These are phyloP conservation scores for Pyricularia pennisetigena DNA, from an alignment of 2,329 filamentous ascomycete genomes.

Conservation along the genomic window DNA sequence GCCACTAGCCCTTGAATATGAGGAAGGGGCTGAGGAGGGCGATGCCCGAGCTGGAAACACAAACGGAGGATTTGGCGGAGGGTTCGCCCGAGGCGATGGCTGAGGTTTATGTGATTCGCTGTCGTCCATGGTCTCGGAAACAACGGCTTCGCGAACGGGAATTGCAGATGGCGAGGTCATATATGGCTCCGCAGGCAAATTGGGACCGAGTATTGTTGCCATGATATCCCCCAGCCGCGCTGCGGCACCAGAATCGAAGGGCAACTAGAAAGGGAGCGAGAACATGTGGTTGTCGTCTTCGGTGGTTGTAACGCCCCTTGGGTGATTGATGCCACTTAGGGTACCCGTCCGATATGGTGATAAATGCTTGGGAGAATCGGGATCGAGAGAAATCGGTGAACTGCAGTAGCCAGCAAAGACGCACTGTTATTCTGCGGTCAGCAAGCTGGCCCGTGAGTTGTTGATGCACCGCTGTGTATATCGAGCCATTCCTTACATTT, in stretches of 20 bases:
- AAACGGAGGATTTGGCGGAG: slow-evolving; percentile 54
- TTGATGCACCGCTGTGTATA: neutral
- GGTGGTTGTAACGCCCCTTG: neutral
- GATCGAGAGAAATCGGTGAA: neutral
- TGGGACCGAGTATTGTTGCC: slow-evolving; percentile 20
- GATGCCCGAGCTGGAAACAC: slow-evolving; percentile 46
- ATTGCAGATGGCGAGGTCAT: slow-evolving; percentile 8
- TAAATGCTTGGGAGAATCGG: neutral
- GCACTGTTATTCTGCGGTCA: neutral
- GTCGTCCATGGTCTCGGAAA: neutral
- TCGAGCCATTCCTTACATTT: neutral
- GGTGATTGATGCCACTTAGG: neutral
- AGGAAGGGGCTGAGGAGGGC: slow-evolving; percentile 35
- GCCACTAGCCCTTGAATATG: slow-evolving; percentile 35
- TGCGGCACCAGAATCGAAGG: slow-evolving; percentile 35
- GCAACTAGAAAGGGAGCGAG: slow-evolving; percentile 23
- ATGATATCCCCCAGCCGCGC: slow-evolving; percentile 30
- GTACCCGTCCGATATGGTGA: neutral
- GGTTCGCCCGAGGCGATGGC: slow-evolving; percentile 22
- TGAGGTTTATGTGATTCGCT: slow-evolving; percentile 1
- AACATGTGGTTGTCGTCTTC: slow-evolving; percentile 23
- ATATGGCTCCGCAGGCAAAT: slow-evolving; percentile 15
- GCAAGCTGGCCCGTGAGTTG: neutral
- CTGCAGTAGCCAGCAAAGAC: neutral
- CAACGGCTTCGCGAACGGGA: neutral